A percentile compares a stretch with the other conserved stretches of the same genome.
phyloP scores from a whole-genome alignment of 2,329 filamentous ascomycete species.

The Colletotrichum sp. region DNA sequence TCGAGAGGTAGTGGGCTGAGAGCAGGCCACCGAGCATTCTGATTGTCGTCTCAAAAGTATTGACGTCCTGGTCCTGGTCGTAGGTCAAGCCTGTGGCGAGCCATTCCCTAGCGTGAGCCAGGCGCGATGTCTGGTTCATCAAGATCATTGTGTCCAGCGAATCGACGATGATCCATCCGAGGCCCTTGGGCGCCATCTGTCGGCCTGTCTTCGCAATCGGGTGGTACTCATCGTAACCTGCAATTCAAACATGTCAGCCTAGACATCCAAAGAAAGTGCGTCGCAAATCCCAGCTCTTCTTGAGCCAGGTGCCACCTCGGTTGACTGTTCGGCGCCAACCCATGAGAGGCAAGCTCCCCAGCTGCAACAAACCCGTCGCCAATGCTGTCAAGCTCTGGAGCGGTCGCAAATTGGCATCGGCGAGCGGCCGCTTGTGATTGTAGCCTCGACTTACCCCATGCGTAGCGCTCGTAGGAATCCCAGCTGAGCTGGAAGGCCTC shows the following conservation, averaged over 20 bases:
- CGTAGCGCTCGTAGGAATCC: constrained; percentile 90
- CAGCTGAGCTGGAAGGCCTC: constrained; percentile 92
- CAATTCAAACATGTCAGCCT: neutral
- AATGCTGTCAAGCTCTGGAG: neutral
- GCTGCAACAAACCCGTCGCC: neutral
- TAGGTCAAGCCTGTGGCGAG: constrained; percentile 81
- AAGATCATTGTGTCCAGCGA: constrained; percentile 95
- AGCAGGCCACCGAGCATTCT: constrained; percentile 94
- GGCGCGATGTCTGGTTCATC: constrained; percentile 91
- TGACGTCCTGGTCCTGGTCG: constrained; percentile 93
- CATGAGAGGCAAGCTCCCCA: neutral
- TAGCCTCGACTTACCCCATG: constrained; percentile 76
- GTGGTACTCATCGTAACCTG: constrained; percentile 85
- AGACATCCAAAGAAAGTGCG: neutral
- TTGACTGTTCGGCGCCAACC: neutral
- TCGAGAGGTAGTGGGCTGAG: constrained; percentile 94
- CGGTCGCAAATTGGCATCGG: neutral
- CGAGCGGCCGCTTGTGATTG: neutral
- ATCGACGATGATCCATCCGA: constrained; percentile 99
- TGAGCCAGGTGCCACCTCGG: neutral
- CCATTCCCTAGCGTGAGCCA: constrained; percentile 89
- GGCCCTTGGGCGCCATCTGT: constrained; percentile 85
- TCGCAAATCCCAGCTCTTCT: neutral
- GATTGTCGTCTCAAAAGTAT: constrained; percentile 97
- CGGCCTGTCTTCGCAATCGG: constrained; percentile 79